These are phyloP conservation scores for Tricharina praecox DNA, from an alignment of 495 filamentous ascomycete species.

Conservation along the genomic window DNA sequence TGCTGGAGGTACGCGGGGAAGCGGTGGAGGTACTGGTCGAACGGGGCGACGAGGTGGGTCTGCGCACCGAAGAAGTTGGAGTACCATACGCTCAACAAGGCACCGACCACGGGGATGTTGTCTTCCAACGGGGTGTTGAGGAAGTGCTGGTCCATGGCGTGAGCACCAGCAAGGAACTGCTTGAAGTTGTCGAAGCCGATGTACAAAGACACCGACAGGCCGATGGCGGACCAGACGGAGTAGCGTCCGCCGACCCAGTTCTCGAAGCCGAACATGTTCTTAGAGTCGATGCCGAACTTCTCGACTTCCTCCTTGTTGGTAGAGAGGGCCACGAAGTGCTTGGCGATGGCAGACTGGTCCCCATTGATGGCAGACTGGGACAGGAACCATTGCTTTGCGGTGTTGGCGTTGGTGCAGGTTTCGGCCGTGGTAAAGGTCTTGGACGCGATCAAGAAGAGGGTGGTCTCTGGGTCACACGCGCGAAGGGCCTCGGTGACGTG, in stretches of 20 bases:
- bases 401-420: conserved; percentile 91
- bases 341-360: conserved; percentile 61
- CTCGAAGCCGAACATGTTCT: conserved; percentile 98
- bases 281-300: conserved; percentile 93
- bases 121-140: conserved; percentile 70
- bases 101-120: conserved; percentile 87
- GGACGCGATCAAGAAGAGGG: conserved; percentile 90
- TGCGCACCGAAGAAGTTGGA: conserved; percentile 96
- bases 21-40: conserved; percentile 96
- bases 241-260: conserved; percentile 97
- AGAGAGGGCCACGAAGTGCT: conserved; percentile 96
- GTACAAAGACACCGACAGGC: conserved; percentile 81
- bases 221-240: conserved; percentile 97
- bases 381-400: conserved; percentile 92
- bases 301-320: conserved; percentile 89
- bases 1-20: conserved; percentile 99
- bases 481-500: conserved; percentile 90
- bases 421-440: conserved; percentile 99
- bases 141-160: conserved; percentile 99
- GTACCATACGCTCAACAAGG: conserved; percentile 93
- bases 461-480: conserved; percentile 83
- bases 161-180: conserved; percentile 84
- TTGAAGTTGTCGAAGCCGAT: conserved; percentile 96
- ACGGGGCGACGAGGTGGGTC: conserved; percentile 91
- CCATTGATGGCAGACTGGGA: conserved; percentile 53